Base-by-base conservation (phyloP, 257 asterid genomes). In the Solanum pinnatisectum region DNA sequence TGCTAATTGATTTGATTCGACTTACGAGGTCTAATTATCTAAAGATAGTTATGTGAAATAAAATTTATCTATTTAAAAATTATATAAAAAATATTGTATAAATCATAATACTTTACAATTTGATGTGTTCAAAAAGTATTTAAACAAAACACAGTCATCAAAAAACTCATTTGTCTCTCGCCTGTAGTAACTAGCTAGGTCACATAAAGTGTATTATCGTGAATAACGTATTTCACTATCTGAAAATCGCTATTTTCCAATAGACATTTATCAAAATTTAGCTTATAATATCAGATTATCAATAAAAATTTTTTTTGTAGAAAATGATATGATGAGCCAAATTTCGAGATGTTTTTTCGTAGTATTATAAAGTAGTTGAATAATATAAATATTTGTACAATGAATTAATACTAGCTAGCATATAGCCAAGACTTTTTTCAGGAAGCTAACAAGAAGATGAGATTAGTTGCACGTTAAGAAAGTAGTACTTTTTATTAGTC, bases 121-220 rank as follows among this genome's bases (percentile, higher is more conserved):
- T 0, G 23, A 52, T 52, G 16, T 16, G 6, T 52, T 52, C 10
- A 27, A 25, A 27, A 30, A 70, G 0, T 13, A 30, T 11, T 67
- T 67, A 25, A 11, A 67, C 9, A 0, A 67, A 67, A 10, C 33
- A 11, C 35, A 18, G 0, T 67, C 8, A 67, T 25, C 2, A 1
- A 0, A 70, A 70, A 32, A 14, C 0, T 0, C 1, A 4, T 70
- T 70, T 30, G 12, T 39, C 39, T 70, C 6, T 70, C 77, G 15
- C 13, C 1, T 11, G 2, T 27, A 12, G 3, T 65, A 12, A 67
- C 18, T 67, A 25, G 18, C 33, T 63, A 63, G 15, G 73, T 67
- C 9, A 5, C 0, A 25, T 30, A 0, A 1, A 27, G n/a, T 14
- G 39, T 7, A 67, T 14, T 0, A 27, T 5, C 0, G 2, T 3